Evolutionary conservation across 2,329 filamentous ascomycete species (phyloP).

Genomic region (Alternaria brassicicola): DNA sequence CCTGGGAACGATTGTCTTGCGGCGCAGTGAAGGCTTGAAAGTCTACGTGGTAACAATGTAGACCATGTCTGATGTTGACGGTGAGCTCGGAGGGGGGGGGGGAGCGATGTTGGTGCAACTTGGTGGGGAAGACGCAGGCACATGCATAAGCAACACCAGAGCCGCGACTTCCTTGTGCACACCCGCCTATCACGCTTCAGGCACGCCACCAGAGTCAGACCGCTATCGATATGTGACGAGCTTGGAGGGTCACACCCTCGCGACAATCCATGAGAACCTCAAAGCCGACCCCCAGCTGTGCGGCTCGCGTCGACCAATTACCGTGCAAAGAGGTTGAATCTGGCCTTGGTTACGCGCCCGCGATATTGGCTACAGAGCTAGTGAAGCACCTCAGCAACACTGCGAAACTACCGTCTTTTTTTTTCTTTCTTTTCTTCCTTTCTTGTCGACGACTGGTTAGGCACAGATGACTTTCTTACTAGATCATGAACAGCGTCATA

Average conservation of each 20-base stretch:
- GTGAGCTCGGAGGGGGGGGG: constrained; percentile 8
- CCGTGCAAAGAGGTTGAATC: constrained; percentile 16
- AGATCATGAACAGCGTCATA: constrained; percentile 12
- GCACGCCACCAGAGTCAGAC: constrained; percentile 23
- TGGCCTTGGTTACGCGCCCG: constrained; percentile 37
- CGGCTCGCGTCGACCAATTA: constrained; percentile 30
- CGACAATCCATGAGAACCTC: constrained; percentile 16
- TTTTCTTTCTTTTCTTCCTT: too few species aligned
- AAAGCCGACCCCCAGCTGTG: constrained; percentile 40
- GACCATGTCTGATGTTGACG: constrained; percentile 6
- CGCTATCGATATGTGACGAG: constrained; percentile 16
- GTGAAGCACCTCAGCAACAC: neutral
- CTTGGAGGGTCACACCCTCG: constrained; percentile 42
- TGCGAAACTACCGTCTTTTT: neutral
- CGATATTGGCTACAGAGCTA: constrained; percentile 17
- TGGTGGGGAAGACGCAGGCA: constrained; percentile 19
- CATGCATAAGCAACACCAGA: constrained; percentile 22
- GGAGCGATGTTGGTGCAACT: too few species aligned
- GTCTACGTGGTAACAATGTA: neutral
- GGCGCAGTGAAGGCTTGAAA: constrained; percentile 9
- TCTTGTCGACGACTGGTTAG: too few species aligned
- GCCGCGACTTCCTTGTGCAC: constrained; percentile 9
- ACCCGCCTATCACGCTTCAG: constrained; percentile 13
- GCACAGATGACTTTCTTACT: neutral
- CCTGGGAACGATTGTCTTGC: constrained; percentile 8